Percentiles rank a stretch among this genome's conserved stretches.
Evolutionary conservation across 192 early-diverging fungal genomes (phyloP).

Genomic region (Chytriomyces hyalinus): DNA sequence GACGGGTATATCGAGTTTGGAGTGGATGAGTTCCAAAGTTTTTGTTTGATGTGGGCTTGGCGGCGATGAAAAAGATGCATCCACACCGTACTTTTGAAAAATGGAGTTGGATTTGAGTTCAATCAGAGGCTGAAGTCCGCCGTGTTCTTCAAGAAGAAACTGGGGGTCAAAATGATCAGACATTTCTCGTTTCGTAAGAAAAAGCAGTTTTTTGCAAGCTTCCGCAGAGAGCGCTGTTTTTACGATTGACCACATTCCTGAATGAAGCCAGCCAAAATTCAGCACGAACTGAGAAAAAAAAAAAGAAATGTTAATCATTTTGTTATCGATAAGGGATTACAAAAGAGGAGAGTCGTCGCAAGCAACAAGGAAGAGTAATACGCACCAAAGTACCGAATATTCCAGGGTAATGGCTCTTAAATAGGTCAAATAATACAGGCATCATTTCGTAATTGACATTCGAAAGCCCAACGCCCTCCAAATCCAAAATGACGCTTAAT

Average conservation of each 20-base stretch:
- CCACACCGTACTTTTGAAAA: constrained; percentile 27
- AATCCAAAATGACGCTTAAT: constrained; percentile 50
- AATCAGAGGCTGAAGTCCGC: background rate
- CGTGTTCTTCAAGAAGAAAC: constrained; percentile 36
- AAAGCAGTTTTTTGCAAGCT: constrained; percentile 47
- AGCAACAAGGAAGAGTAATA: background rate
- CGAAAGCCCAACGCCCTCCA: constrained; percentile 50
- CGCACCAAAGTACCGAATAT: constrained; percentile 47
- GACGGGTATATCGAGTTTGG: background rate
- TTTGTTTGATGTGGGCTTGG: constrained; percentile 12
- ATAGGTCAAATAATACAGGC: constrained; percentile 51
- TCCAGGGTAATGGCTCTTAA: constrained; percentile 51
- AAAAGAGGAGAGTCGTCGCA: background rate
- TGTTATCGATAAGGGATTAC: background rate
- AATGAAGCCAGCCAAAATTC: constrained; percentile 64
- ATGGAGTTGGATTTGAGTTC: constrained; percentile 10
- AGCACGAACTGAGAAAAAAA: constrained; percentile 43
- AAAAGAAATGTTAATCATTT: constrained; percentile 6
- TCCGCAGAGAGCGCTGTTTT: constrained; percentile 49
- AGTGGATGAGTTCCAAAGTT: constrained; percentile 9
- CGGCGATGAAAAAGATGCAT: constrained; percentile 27
- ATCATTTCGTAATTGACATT: constrained; percentile 55
- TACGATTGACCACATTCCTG: constrained; percentile 57
- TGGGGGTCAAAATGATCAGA: constrained; percentile 35
- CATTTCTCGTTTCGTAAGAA: constrained; percentile 48